Conservation (phyloP, 257 asterid genomes). For the Rauvolfia tetraphylla region DNA sequence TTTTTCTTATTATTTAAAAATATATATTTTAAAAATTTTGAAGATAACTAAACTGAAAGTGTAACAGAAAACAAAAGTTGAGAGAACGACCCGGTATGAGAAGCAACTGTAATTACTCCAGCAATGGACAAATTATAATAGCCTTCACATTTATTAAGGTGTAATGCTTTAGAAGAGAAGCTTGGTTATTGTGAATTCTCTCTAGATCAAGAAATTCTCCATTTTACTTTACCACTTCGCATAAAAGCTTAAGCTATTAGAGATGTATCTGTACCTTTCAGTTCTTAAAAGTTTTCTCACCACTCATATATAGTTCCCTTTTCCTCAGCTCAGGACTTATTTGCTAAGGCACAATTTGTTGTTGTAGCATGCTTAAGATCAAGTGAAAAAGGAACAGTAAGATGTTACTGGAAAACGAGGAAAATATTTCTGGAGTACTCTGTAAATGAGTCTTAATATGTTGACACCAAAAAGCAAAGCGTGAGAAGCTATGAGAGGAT, state of each 20-base stretch:
- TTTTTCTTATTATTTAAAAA: neutral
- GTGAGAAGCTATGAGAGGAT: neutral
- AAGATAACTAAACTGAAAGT: neutral
- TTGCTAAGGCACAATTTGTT: neutral
- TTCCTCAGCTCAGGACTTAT: neutral
- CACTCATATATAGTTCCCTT: neutral
- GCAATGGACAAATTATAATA: neutral
- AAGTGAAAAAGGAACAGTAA: neutral
- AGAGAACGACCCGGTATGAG: neutral
- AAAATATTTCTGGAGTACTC: neutral
- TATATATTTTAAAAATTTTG: neutral
- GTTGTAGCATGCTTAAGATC: neutral
- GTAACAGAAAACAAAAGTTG: neutral
- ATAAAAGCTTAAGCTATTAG: neutral
- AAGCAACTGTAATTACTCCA: neutral
- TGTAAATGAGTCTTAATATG: neutral
- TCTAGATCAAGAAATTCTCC: neutral
- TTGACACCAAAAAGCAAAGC: neutral
- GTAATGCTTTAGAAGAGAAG: neutral
- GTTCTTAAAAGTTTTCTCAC: neutral
- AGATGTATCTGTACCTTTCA: neutral
- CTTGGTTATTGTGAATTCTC: neutral
- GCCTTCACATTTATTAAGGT: neutral
- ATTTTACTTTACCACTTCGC: neutral
- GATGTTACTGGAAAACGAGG: neutral